These are phyloP conservation scores for Aspergillus pseudonomiae DNA, from an alignment of 2,329 filamentous ascomycete genomes.

Conservation along the genomic window DNA sequence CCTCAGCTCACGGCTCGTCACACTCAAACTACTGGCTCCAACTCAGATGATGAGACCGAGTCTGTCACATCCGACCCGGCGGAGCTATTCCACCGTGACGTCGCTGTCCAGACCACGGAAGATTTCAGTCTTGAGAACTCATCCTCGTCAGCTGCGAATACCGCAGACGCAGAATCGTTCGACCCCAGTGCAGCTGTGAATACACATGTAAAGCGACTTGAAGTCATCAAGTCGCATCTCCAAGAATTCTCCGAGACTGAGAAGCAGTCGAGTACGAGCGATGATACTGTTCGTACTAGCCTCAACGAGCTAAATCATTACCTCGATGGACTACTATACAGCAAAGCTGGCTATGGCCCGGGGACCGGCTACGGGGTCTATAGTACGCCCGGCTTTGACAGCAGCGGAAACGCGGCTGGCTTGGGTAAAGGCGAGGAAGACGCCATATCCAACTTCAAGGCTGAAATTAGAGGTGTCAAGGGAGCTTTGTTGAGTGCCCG, in stretches of 20 bases:
- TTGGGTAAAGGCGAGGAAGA: slow-evolving; percentile 54
- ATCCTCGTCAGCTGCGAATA: slow-evolving; percentile 13
- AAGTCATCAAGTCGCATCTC: slow-evolving; percentile 56
- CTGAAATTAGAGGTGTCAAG: slow-evolving; percentile 65
- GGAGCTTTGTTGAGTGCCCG: slow-evolving; percentile 65
- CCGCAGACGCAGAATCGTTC: slow-evolving; percentile 17
- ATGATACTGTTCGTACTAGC: slow-evolving; percentile 37
- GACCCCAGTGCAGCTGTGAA: slow-evolving; percentile 31
- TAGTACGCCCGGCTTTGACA: slow-evolving; percentile 32
- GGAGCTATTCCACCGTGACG: slow-evolving; percentile 65
- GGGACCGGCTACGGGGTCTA: slow-evolving; percentile 39
- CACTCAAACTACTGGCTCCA: slow-evolving; percentile 30
- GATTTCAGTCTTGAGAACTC: slow-evolving; percentile 15
- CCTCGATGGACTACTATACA: slow-evolving; percentile 52
- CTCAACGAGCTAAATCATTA: slow-evolving; percentile 55
- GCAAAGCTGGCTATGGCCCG: slow-evolving; percentile 31
- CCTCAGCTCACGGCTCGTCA: slow-evolving; percentile 29
- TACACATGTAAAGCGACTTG: slow-evolving; percentile 50
- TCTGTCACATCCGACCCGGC: slow-evolving; percentile 61
- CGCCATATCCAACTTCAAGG: slow-evolving; percentile 60
- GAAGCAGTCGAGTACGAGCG: slow-evolving; percentile 36
- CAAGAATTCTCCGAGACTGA: slow-evolving; percentile 48
- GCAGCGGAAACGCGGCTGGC: slow-evolving; percentile 23
- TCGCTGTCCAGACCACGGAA: slow-evolving; percentile 64
- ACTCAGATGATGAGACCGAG: slow-evolving; percentile 47